Evolutionary conservation across 2,329 filamentous ascomycete species (phyloP).

Genomic region (Polytolypa hystricis): DNA sequence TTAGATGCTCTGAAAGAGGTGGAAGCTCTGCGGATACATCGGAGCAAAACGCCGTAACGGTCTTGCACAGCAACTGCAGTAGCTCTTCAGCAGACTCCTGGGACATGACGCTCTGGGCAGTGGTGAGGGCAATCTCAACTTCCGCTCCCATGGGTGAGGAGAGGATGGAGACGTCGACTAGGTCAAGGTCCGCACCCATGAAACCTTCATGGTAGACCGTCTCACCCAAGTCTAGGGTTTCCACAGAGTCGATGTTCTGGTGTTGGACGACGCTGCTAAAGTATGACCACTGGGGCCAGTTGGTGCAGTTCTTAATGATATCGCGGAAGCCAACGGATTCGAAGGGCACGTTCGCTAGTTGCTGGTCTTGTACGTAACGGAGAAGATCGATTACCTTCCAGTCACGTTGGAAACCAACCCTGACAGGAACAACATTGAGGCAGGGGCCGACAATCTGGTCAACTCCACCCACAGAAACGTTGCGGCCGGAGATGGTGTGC

Average conservation of each 20-base stretch:
- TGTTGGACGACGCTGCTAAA: slow-evolving; percentile 33
- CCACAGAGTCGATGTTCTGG: slow-evolving; percentile 27
- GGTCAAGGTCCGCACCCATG: slow-evolving; percentile 29
- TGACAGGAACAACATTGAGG: slow-evolving; percentile 56
- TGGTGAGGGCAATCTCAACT: slow-evolving; percentile 26
- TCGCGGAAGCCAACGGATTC: slow-evolving; percentile 46
- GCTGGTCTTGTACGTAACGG: slow-evolving; percentile 45
- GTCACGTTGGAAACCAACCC: slow-evolving; percentile 42
- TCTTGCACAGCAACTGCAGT: slow-evolving; percentile 31
- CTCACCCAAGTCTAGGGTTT: slow-evolving; percentile 27
- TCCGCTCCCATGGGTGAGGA: slow-evolving; percentile 25
- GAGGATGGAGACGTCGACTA: slow-evolving; percentile 30
- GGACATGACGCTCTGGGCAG: slow-evolving; percentile 24
- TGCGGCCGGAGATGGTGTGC: slow-evolving; percentile 55
- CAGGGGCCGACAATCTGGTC: slow-evolving; percentile 53
- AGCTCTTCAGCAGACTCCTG: slow-evolving; percentile 24
- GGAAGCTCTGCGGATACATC: too few relatives aligned
- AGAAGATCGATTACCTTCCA: slow-evolving; percentile 46
- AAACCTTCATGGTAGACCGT: slow-evolving; percentile 29
- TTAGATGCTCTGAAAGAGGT: too few relatives aligned
- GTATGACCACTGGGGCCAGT: slow-evolving; percentile 31
- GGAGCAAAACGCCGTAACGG: slow-evolving; percentile 24
- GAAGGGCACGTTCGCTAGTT: slow-evolving; percentile 45
- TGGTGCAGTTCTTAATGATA: slow-evolving; percentile 36
- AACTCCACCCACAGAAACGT: slow-evolving; percentile 44